Base-by-base conservation (phyloP, 2,329 filamentous ascomycete species). In the Fusarium veterinarium region DNA sequence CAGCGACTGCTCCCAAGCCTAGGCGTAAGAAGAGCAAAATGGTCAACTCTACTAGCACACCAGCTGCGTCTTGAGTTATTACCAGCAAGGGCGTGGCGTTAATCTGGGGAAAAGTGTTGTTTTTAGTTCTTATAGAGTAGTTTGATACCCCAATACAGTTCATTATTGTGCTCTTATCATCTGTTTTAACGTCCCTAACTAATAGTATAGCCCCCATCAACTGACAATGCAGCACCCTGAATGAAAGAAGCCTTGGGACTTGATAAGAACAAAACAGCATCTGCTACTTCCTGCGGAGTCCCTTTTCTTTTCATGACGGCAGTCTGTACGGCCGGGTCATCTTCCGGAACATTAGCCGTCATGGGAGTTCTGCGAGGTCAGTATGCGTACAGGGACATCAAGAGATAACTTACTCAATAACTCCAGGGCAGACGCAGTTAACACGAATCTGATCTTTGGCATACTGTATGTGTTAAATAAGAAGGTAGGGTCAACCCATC, bases 21-120 rank as follows among this genome's bases (percentile, higher is more conserved):
- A 86, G 84, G 77, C 80, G 84, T 63, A 81, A 84, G 72, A 88
- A 87, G 81, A 87, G 85, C 73, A 87, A 86, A 74, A 80, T 83
- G 74, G 79, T 81, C 59, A 75, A 78, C 67, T 67, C 64, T 31
- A 79, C 78, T 19, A 76, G 75, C 31, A 82, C 81, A 30, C 81
- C 81, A 7, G 76, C 79, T 19, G 79, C 78, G 17, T 80, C 78
- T n/a, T 75, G 45, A 69, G 25, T 19, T 9, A 59, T 64, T 52
- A 25, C 8, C 33, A 30, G 45, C 20, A 16, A 38, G 45, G 12
- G 49, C 16, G 46, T n/a, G 71, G 63, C 67, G 59, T 72, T 71
- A 17, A 44, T 13, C 19, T 31, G 33, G 48, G 57, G 23, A 44
- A 52, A 58, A 28, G 48, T 42, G 19, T 44, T 45, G 16, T 56